These are phyloP conservation scores for Auxenochlorella pyrenoidosa DNA, from an alignment of 139 green algal species.

Conservation along the genomic window DNA sequence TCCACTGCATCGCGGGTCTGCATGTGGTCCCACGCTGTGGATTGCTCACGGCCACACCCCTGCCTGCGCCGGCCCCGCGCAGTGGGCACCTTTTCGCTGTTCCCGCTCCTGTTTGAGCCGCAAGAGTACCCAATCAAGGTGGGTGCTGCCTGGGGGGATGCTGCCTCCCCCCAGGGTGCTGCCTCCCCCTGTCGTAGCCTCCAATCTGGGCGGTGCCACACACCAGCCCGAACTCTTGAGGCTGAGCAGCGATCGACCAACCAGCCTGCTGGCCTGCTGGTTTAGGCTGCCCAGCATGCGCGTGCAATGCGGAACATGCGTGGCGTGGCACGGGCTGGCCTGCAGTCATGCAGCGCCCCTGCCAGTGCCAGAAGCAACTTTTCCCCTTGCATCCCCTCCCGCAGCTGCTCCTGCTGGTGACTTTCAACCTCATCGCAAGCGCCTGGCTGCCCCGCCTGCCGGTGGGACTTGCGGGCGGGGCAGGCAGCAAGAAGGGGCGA, in stretches of 20 bases:
- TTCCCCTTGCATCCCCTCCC: not conserved
- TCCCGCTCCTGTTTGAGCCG: constrained; percentile 84
- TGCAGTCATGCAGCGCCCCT: not conserved
- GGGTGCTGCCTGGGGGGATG: not conserved
- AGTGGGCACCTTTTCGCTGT: constrained; percentile 69
- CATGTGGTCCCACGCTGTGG: no score
- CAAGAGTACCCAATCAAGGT: constrained; percentile 87
- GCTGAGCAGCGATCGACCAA: no score
- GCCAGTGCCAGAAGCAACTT: not conserved
- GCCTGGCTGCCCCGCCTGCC: constrained; percentile 17
- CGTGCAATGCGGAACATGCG: no score
- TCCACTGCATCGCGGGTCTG: not conserved
- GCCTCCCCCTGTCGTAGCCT: no score
- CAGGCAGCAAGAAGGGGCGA: not conserved
- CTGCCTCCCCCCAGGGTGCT: no score
- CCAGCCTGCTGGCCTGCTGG: no score
- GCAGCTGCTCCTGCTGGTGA: constrained; percentile 55
- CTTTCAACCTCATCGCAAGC: constrained; percentile 46
- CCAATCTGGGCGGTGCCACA: no score
- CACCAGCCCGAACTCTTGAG: no score
- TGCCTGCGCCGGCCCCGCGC: no score
- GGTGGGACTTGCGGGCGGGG: not conserved
- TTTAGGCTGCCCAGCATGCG: no score
- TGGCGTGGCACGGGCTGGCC: no score
- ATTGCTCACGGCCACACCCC: no score